Base-by-base conservation (phyloP, 345 rosid genomes). In the Aurinia saxatilis region DNA sequence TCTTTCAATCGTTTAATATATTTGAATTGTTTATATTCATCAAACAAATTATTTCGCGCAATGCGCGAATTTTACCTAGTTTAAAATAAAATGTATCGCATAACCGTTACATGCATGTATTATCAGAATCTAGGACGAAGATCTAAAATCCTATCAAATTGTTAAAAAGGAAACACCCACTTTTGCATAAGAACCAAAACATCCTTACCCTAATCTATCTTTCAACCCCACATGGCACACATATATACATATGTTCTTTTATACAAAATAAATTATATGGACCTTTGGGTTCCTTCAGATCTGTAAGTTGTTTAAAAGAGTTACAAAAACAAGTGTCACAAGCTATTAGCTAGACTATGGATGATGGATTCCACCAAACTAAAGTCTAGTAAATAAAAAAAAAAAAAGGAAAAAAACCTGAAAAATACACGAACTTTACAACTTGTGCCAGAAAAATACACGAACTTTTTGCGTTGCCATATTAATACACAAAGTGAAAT, bases 331-430 rank as follows among this genome's bases (percentile, higher is more conserved):
- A 15, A 11, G 16, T 46, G 48, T 47, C 34, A 17, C 50, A 38
- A 47, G 41, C 50, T 38, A 66, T 9, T 36, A 7, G 23, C 10
- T 66, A 46, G 42, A 56, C 12, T 31, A 6, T 46, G 63, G n/a
- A n/a, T n/a, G n/a, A n/a, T 21, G 25, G 62, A 18, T 37, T 48
- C 57, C 41, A 38, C 50, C 23, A 46, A 65, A 56, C 55, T 55
- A 56, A 46, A 54, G 36, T 45, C 10, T 39, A 65, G 39, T n/a
- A n/a, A n/a, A n/a, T n/a, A n/a, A n/a, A n/a, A n/a, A n/a, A n/a
- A n/a, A n/a, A n/a, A n/a, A n/a, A n/a, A n/a, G n/a, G n/a, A n/a
- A n/a, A n/a, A n/a, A n/a, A n/a, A n/a, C n/a, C n/a, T n/a, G n/a
- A n/a, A n/a, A n/a, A n/a, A n/a, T n/a, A n/a, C n/a, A n/a, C n/a